Evolutionary conservation across 2,329 filamentous ascomycete species (phyloP).

Genomic region (Stagonosporopsis tanaceti): DNA sequence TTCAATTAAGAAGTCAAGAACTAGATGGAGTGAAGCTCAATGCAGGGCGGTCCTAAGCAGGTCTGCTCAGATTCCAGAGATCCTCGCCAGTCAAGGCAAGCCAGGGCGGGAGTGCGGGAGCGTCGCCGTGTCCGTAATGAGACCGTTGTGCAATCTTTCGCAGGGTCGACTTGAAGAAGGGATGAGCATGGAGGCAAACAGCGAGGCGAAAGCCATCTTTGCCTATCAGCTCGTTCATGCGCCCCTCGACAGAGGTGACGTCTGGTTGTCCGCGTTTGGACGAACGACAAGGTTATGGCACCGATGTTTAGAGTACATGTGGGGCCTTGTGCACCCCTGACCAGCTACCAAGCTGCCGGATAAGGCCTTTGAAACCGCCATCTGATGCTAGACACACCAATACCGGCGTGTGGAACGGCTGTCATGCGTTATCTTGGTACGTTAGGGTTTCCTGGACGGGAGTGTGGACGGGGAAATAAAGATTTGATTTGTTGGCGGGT

Average conservation of each 20-base stretch:
- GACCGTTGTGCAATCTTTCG: not conserved
- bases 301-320: conserved; percentile 4
- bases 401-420: conserved; percentile 11
- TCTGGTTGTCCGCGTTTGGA: conserved; percentile 17
- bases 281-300: conserved; percentile 13
- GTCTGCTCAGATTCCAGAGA: conserved; percentile 5
- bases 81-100: conserved; percentile 2
- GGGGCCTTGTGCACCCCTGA: conserved; percentile 12
- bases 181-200: not conserved
- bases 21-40: not conserved
- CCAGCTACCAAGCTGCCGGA: conserved; percentile 17
- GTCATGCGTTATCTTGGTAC: conserved; percentile 15
- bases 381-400: conserved; percentile 14
- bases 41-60: conserved; percentile 1
- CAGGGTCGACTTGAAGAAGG: not conserved
- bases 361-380: conserved; percentile 16
- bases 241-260: conserved; percentile 9
- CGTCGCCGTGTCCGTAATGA: conserved; percentile 3
- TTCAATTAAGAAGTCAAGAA: conserved; percentile 18
- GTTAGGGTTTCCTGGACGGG: conserved; percentile 2
- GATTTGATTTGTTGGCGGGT: conserved; percentile 10
- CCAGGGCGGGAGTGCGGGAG: conserved; percentile 13
- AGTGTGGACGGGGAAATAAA: not conserved
- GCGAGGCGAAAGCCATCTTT: conserved; percentile 1
- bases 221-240: conserved; percentile 9